Evolutionary conservation across 768 basidiomycete species (phyloP).

Genomic region (Podaxis sp.): DNA sequence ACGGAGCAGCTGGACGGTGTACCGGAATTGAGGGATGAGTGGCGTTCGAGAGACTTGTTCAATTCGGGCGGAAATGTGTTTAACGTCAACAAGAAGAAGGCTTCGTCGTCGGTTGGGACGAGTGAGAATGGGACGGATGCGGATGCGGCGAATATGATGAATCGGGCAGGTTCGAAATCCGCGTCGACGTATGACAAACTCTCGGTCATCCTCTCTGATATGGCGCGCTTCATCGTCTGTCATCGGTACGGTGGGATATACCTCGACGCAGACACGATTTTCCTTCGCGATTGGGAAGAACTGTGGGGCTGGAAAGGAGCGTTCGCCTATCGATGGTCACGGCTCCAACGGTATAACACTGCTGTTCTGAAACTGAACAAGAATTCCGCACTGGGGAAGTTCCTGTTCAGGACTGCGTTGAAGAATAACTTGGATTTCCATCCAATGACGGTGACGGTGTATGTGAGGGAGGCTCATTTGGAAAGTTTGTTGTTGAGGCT

Average conservation of each 20-base stretch:
- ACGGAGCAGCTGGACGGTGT: conserved; percentile 94
- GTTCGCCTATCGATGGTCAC: conserved; percentile 96
- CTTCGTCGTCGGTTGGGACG: conserved; percentile 24
- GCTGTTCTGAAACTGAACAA: conserved; percentile 95
- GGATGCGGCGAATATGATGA: conserved; percentile 41
- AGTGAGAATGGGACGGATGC: conserved; percentile 2
- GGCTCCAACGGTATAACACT: conserved; percentile 92
- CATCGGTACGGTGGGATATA: conserved; percentile 97
- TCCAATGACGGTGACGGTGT: conserved; percentile 91
- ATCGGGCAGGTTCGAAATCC: conserved; percentile 86
- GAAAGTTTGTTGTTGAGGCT: conserved; percentile 83
- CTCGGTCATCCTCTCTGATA: conserved; percentile 92
- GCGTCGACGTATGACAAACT: conserved; percentile 83
- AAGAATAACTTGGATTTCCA: conserved; percentile 96
- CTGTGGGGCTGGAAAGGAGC: conserved; percentile 96
- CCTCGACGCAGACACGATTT: conserved; percentile 94
- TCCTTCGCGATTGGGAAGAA: conserved; percentile 98
- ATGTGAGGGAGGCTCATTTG: conserved; percentile 85
- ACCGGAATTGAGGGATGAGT: conserved; percentile 86
- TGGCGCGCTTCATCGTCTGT: conserved; percentile 96
- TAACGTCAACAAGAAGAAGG: conserved; percentile 35
- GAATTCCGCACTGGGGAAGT: conserved; percentile 85
- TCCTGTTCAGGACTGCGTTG: conserved; percentile 91
- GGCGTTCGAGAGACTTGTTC: conserved; percentile 83
- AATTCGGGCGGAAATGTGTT: conserved; percentile 83